Evolutionary conservation across 2,329 filamentous ascomycete genomes (phyloP), one percentile per base, ranked within the genome.

Genomic region (Pestalotiopsis sp.): DNA sequence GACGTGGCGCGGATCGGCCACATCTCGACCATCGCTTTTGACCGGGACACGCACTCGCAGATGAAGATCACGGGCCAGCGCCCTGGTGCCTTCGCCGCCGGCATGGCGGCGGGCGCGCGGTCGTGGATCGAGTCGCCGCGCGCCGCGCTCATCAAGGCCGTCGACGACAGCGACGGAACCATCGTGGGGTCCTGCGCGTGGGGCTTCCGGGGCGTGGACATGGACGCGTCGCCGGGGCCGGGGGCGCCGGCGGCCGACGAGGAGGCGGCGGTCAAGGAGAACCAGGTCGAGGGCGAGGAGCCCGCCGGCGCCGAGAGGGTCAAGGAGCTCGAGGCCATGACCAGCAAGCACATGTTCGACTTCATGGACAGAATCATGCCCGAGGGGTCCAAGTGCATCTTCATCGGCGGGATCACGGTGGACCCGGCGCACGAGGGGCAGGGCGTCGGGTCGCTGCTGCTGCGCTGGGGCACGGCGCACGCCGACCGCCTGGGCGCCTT

Each of bases 151-250:
- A 71, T 80, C 59, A 81, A 80, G 70, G 80, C 77, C 4, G 75
- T 78, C 11, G 75, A 80, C 66, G 60, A 74, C n/a, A 67, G 64
- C 2, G 75, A 73, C 1, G 77, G 76, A 1, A 68, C 72, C 3
- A 72, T 79, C 36, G 65, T 78, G 14, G 81, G 80, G 4, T 81
- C 76, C 74, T 73, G 74, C 7, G 76, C 76, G 36, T 83, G 80
- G 80, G 76, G 73, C 9, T 74, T 78, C 14, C 70, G 70, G 4
- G 75, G 74, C 23, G 71, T 80, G 45, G 70, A 72, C 2, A 62
- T 74, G 4, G 52, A 61, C 4, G 67, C 4, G 74, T 75, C 13
- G 73, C 23, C n/a, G 64, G 17, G 36, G 60, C 13, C 13, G 4
- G 31, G 27, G 3, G 41, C 38, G 1, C 4, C n/a, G 2, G 66